Base-by-base conservation (phyloP, 2,329 filamentous ascomycete genomes). In the Botrytis elliptica region DNA sequence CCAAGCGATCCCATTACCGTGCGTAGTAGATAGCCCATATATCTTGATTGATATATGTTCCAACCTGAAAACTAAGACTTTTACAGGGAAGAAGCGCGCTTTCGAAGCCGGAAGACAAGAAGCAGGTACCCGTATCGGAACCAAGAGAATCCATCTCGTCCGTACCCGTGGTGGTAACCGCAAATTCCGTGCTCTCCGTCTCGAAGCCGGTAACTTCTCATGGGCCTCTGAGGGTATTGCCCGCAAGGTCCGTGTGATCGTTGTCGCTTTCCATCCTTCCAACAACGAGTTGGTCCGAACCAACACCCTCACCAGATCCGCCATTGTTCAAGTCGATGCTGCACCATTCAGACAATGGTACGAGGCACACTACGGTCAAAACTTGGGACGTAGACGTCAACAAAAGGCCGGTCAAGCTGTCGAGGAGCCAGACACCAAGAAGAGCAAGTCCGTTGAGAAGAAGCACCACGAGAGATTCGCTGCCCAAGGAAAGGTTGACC, bases 281-380 rank as follows among this genome's bases (percentile, higher is more conserved):
- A 99, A 99, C 95, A 99, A 99, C 94, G 96, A 99, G 89, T 91
- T 99, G 82, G 95, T 99, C 89, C 96, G 96, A 84, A 99, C 96
- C 87, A 99, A 99, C 92, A 98, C 96, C 88, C 91, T 99, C 85
- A 99, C 96, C 90, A 97, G 95, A 89, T 94, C 94, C 84, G 96
- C 96, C 88, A 93, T 99, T 83, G 93, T 99, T 85, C 96, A 99
- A 90, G 89, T 99, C 87, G 96, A 99, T 86, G 96, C 97, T 82
- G 94, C 96, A 78, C 96, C 96, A 81, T 99, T 99, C 93, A 91
- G 96, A 85, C 95, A 98, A 89, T 99, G 96, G 96, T 99, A 97
- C 88, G 96, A 99, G 91, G 94, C 96, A 81, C 96, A 99, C 92
- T 99, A 99, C 90, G 96, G 96, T 84, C 90, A 93, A 86, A 82